These are phyloP conservation scores for Stagonosporopsis rhizophila DNA, from an alignment of 2,329 filamentous ascomycete species.

Conservation along the genomic window DNA sequence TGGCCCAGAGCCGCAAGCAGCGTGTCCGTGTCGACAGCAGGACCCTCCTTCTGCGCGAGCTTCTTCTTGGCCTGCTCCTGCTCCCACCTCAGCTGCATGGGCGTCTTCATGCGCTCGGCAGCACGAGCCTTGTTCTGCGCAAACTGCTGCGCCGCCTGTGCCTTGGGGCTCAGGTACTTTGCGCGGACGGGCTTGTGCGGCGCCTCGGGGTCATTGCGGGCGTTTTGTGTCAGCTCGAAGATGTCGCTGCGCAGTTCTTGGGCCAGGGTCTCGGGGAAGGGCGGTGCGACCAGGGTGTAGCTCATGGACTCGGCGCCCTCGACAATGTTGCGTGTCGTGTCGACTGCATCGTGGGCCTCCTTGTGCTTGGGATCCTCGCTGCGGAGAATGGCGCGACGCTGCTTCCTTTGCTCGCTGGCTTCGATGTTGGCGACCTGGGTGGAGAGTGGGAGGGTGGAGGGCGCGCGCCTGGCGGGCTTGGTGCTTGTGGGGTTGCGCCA, in stretches of 20 bases:
- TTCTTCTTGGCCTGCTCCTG: conserved; percentile 36
- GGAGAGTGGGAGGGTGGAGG: conserved; percentile 13
- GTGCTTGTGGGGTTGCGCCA: conserved; percentile 22
- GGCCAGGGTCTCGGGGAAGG: conserved; percentile 79
- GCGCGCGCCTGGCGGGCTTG: conserved; percentile 1
- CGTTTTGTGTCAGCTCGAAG: conserved; percentile 70
- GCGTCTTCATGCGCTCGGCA: conserved; percentile 42
- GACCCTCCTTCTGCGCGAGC: conserved; percentile 23
- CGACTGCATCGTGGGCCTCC: conserved; percentile 56
- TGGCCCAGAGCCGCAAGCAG: conserved; percentile 53
- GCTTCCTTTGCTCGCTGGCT: conserved; percentile 15
- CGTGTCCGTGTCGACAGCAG: conserved; percentile 40
- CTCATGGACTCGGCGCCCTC: conserved; percentile 66
- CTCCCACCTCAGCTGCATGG: conserved; percentile 46
- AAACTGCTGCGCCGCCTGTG: conserved; percentile 38
- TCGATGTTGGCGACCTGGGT: conserved; percentile 23
- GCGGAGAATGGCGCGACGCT: conserved; percentile 16
- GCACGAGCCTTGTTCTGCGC: conserved; percentile 28
- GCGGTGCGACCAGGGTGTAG: conserved; percentile 76
- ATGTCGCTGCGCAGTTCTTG: conserved; percentile 80
- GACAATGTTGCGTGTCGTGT: conserved; percentile 79
- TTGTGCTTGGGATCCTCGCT: conserved; percentile 19
- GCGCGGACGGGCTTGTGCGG: conserved; percentile 10
- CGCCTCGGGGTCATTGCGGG: conserved; percentile 48
- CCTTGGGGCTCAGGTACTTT: conserved; percentile 16